These are phyloP conservation scores for Eucalyptus curtisii DNA, from an alignment of 345 rosid species.

Conservation along the genomic window DNA sequence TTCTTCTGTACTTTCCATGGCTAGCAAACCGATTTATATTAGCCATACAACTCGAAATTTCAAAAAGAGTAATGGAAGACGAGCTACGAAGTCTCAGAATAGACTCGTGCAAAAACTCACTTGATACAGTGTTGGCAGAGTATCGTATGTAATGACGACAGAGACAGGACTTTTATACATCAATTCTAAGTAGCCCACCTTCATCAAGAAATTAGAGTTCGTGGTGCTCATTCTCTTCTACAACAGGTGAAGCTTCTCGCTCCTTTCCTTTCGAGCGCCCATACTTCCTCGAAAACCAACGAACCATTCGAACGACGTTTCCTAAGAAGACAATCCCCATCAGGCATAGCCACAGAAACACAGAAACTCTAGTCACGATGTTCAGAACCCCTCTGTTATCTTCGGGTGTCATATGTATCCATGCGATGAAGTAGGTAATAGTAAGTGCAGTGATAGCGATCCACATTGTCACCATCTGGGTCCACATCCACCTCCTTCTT, in stretches of 20 bases:
- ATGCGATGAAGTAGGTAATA: neutral
- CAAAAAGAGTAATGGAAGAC: neutral
- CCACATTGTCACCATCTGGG: constrained; percentile 18
- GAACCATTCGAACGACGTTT: neutral
- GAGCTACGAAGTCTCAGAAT: neutral
- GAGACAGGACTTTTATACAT: neutral
- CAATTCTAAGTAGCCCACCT: neutral
- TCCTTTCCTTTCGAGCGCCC: neutral
- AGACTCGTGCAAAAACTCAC: neutral
- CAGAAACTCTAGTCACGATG: neutral
- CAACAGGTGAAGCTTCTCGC: neutral
- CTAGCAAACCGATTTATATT: neutral
- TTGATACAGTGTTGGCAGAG: neutral
- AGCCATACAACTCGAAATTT: neutral
- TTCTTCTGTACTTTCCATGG: neutral
- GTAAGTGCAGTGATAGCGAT: constrained; percentile 4
- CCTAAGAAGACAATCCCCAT: neutral
- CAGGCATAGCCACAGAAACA: neutral
- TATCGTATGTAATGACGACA: neutral
- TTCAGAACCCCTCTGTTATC: neutral
- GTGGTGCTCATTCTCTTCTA: neutral
- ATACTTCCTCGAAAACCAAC: neutral
- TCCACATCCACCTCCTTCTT: constrained; percentile 11
- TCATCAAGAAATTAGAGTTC: neutral
- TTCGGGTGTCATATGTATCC: neutral